Conservation (phyloP, 176 grass and related monocot species). For the Elaeis guineensis region DNA sequence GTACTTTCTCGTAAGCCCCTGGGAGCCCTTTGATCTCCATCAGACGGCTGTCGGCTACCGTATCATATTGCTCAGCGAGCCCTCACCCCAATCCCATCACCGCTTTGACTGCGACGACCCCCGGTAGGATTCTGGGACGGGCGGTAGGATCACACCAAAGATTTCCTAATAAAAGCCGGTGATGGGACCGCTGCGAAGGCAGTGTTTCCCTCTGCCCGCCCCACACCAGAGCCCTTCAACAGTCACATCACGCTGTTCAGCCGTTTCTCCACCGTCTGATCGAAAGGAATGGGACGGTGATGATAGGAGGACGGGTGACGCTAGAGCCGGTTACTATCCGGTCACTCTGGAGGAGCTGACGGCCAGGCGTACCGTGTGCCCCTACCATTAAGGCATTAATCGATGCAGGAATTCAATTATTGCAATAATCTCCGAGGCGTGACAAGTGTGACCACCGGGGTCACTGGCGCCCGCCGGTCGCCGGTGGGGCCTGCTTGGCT, state of each 20-base stretch:
- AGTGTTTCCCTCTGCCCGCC: neutral
- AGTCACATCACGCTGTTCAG: too few relatives aligned
- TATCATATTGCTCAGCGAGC: neutral
- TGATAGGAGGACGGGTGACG: too few relatives aligned
- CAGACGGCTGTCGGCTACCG: too few relatives aligned
- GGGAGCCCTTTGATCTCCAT: too few relatives aligned
- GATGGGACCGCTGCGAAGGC: neutral
- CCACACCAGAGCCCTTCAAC: too few relatives aligned
- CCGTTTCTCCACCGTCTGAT: too few relatives aligned
- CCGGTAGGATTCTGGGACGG: too few relatives aligned
- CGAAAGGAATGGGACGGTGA: too few relatives aligned
- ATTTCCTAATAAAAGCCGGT: slow-evolving; percentile 1
- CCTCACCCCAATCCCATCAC: neutral
- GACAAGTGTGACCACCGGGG: neutral
- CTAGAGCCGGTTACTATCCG: too few relatives aligned
- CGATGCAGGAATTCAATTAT: neutral
- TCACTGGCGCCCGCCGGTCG: neutral
- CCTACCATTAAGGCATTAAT: neutral
- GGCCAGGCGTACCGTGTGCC: neutral
- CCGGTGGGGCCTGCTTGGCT: neutral
- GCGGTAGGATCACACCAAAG: neutral
- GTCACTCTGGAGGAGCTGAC: too few relatives aligned
- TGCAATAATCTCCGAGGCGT: neutral
- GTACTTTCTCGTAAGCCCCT: too few relatives aligned
- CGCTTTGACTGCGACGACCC: neutral